Percentiles rank a stretch among this genome's conserved stretches.
Evolutionary conservation across 2,329 filamentous ascomycete species (phyloP).

Genomic region (Fusarium heterosporum): DNA sequence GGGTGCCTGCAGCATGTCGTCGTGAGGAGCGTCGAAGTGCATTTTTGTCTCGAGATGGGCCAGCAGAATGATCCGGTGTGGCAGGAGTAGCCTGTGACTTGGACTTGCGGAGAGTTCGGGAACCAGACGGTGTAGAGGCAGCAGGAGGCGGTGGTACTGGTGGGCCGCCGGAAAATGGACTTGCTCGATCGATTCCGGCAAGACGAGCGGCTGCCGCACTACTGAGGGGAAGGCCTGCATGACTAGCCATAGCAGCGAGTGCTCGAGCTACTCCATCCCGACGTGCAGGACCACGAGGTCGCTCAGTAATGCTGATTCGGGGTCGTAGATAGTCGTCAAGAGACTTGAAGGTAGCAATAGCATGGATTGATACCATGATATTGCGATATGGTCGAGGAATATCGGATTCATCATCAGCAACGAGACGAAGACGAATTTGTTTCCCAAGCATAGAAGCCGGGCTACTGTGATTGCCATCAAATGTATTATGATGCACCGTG

Average conservation of each 20-base stretch:
- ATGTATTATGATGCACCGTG: constrained; percentile 92
- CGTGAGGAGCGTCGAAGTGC: constrained; percentile 72
- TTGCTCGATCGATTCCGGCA: constrained; percentile 55
- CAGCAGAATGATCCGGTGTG: constrained; percentile 60
- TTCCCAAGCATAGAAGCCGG: constrained; percentile 97
- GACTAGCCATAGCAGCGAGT: constrained; percentile 81
- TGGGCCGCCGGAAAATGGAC: constrained; percentile 52
- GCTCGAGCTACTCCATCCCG: constrained; percentile 74
- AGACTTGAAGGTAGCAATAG: constrained; percentile 97
- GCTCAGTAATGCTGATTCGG: constrained; percentile 83
- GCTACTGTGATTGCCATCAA: constrained; percentile 89
- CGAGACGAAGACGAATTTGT: constrained; percentile 88
- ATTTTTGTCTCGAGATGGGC: constrained; percentile 68
- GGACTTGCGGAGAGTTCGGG: constrained; percentile 59
- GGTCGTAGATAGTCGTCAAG: constrained; percentile 95
- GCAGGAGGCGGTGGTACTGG: constrained; percentile 54
- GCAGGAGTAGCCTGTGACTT: constrained; percentile 62
- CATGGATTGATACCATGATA: constrained; percentile 98
- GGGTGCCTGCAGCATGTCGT: constrained; percentile 67
- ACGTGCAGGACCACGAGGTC: constrained; percentile 66
- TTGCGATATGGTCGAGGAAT: constrained; percentile 90
- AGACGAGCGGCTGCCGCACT: constrained; percentile 60
- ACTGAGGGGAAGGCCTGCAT: constrained; percentile 69
- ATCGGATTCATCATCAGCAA: constrained; percentile 90
- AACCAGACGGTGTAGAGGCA: constrained; percentile 56